phyloP scores from a whole-genome alignment of 441 rosid species.

The Cnidoscolus chayamansa region DNA sequence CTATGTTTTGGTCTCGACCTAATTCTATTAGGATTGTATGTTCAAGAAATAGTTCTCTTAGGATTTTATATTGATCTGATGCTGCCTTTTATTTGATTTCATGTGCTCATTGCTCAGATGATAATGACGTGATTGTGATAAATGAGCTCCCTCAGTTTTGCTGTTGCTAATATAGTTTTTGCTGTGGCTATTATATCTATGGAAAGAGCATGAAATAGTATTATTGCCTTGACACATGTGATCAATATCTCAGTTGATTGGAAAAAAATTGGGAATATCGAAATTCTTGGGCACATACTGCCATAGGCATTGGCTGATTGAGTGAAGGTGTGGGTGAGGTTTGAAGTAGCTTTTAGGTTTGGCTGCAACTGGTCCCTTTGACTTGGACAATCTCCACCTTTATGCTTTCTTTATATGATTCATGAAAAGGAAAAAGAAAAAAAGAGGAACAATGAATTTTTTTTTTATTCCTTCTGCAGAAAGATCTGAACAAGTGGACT shows the following conservation, averaged over 20 bases:
- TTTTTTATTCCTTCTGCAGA: conserved; percentile 46
- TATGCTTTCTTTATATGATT: conserved; percentile 3
- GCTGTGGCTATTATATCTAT: not conserved
- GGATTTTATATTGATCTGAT: not conserved
- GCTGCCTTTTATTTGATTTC: not conserved
- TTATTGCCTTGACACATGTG: not conserved
- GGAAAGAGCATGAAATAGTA: not conserved
- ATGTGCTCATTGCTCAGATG: not conserved
- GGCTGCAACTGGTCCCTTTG: not conserved
- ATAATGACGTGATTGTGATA: not conserved
- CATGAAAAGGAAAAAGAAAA: not conserved
- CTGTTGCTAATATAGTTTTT: not conserved
- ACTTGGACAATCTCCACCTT: not conserved
- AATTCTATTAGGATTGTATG: no score
- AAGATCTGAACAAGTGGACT: conserved; percentile 80
- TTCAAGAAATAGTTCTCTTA: no score
- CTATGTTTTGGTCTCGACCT: no score
- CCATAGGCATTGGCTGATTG: not conserved
- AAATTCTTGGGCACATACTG: not conserved
- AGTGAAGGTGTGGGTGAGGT: not conserved
- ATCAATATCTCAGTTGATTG: not conserved
- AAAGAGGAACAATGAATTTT: conserved; percentile 8
- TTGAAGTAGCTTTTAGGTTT: not conserved
- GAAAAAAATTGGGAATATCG: not conserved
- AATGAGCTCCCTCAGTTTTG: not conserved